phyloP scores from a whole-genome alignment of 2,329 filamentous ascomycete species.

The Dactylellina haptotyla region DNA sequence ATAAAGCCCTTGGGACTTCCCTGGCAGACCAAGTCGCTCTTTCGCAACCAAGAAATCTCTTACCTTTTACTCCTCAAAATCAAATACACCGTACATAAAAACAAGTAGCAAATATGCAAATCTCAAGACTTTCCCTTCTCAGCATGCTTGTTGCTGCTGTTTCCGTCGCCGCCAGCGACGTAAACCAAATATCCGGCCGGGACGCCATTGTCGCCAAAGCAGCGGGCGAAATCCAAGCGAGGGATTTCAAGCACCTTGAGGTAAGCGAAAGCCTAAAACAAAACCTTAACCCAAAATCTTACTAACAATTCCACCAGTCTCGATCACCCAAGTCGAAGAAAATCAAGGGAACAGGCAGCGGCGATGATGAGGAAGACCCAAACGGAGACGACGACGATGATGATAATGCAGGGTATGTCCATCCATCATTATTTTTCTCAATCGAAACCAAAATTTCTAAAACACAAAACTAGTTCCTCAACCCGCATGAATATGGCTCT shows the following conservation, averaged over 20 bases:
- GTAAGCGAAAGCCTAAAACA: constrained; percentile 11
- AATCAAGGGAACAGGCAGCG: no score
- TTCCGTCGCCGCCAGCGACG: constrained; percentile 15
- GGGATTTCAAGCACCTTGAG: constrained; percentile 4
- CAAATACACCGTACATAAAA: constrained; percentile 7
- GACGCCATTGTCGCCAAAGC: constrained; percentile 16
- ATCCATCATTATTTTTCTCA: neutral
- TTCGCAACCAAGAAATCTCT: neutral
- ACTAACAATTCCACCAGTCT: constrained; percentile 10
- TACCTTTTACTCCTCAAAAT: neutral
- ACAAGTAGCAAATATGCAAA: constrained; percentile 28
- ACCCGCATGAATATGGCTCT: constrained; percentile 30
- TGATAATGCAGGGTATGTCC: no score
- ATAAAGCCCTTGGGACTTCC: neutral
- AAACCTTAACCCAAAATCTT: constrained; percentile 7
- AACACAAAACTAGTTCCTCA: constrained; percentile 2
- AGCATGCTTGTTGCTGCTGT: constrained; percentile 19
- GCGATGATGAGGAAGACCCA: no score
- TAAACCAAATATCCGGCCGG: neutral
- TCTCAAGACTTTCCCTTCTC: constrained; percentile 20
- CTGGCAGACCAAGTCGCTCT: neutral
- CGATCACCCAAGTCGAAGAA: constrained; percentile 17
- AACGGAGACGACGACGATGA: neutral
- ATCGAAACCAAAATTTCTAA: neutral
- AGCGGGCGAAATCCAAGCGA: constrained; percentile 22